Conservation (phyloP, 1,284 basidiomycete genomes). For the Sporisorium exsertum region DNA sequence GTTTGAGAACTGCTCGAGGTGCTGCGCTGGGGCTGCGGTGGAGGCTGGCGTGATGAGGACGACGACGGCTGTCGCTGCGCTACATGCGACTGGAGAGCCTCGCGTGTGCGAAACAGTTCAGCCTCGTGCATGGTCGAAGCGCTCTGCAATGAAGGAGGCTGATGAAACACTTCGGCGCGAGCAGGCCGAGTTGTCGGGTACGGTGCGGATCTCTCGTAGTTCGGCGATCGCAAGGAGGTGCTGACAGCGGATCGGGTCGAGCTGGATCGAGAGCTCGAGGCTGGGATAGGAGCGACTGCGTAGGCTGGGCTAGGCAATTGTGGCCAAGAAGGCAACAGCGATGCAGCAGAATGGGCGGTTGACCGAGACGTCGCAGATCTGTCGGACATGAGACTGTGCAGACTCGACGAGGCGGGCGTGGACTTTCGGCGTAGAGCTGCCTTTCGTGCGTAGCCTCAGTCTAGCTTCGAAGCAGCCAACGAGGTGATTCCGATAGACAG, state of each 20-base stretch:
- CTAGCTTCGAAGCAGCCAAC: background rate
- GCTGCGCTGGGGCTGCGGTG: slow-evolving; percentile 14
- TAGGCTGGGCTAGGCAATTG: slow-evolving; percentile 28
- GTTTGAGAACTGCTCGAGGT: slow-evolving; percentile 12
- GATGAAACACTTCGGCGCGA: slow-evolving; percentile 25
- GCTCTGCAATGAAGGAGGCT: slow-evolving; percentile 12
- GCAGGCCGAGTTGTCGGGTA: slow-evolving; percentile 24
- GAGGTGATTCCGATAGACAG: background rate
- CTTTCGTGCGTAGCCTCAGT: slow-evolving; percentile 1
- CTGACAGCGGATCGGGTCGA: slow-evolving; percentile 14
- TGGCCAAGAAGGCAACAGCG: slow-evolving; percentile 37
- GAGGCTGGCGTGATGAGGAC: slow-evolving; percentile 9
- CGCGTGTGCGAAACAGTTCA: slow-evolving; percentile 33
- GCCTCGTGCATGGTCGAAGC: slow-evolving; percentile 24
- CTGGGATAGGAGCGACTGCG: slow-evolving; percentile 30
- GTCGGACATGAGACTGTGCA: slow-evolving; percentile 19
- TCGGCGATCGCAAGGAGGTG: slow-evolving; percentile 13
- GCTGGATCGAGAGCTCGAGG: slow-evolving; percentile 14
- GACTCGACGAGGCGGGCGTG: slow-evolving; percentile 7
- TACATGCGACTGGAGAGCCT: slow-evolving; percentile 30
- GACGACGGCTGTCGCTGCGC: slow-evolving; percentile 12
- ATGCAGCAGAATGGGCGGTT: slow-evolving; percentile 26
- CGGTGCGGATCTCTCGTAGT: slow-evolving; percentile 22
- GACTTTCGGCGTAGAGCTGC: slow-evolving; percentile 2
- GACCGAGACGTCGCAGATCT: slow-evolving; percentile 26